Conservation (phyloP, 768 basidiomycete genomes). For the Leccinum rimulosum region DNA sequence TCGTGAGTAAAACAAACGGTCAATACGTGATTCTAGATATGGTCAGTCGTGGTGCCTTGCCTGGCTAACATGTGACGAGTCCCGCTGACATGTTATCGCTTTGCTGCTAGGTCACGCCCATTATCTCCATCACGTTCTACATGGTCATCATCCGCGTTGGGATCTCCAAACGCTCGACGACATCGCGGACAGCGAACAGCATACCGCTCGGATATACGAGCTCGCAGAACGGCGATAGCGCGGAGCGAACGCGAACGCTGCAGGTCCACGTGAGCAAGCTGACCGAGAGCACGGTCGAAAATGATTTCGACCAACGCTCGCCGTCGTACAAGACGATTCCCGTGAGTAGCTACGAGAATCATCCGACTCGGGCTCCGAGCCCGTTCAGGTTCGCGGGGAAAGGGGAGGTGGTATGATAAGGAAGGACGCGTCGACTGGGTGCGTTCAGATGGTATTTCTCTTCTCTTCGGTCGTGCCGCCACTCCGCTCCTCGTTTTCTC, state of each 20-base stretch:
- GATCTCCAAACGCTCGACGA: neutral
- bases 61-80: too few species aligned
- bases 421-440: too few species aligned
- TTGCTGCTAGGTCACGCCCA: constrained; percentile 6
- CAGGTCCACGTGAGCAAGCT: neutral
- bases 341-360: neutral
- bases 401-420: neutral
- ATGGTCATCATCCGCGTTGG: constrained; percentile 11
- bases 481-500: too few species aligned
- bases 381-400: neutral
- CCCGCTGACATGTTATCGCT: neutral
- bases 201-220: neutral
- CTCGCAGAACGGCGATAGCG: too few species aligned
- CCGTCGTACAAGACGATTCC: neutral
- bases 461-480: too few species aligned
- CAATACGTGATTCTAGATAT: too few species aligned
- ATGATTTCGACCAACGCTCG: neutral
- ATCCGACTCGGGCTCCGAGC: too few species aligned
- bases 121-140: too few species aligned
- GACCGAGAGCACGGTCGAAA: neutral
- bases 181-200: neutral
- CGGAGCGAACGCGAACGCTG: neutral
- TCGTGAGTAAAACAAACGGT: neutral
- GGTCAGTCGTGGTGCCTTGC: neutral
- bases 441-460: too few species aligned